A percentile compares a stretch with the other conserved stretches of the same genome.
Conservation (phyloP, 805 yeast genomes). For the Candida dendrica region DNA sequence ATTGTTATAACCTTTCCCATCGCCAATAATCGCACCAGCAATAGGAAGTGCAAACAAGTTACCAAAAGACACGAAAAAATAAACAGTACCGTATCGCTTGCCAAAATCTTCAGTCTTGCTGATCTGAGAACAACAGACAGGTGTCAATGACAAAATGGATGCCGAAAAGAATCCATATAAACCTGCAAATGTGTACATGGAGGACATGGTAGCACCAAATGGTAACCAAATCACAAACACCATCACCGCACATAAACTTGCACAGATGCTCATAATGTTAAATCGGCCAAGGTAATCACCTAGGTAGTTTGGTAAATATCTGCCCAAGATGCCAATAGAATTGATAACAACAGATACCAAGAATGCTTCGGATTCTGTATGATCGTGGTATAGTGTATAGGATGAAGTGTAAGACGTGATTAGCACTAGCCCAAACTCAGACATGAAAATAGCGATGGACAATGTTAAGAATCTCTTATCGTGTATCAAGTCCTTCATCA, state of each 20-base stretch:
- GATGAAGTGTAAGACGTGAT: slow-evolving; percentile 49
- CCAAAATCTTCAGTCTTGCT: slow-evolving; percentile 62
- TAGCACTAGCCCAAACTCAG: slow-evolving; percentile 47
- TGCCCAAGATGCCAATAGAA: slow-evolving; percentile 42
- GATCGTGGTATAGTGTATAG: slow-evolving; percentile 46
- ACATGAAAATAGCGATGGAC: slow-evolving; percentile 10
- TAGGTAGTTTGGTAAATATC: slow-evolving; percentile 45
- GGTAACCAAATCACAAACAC: slow-evolving; percentile 63
- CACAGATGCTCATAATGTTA: slow-evolving; percentile 46
- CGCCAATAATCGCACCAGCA: slow-evolving; percentile 39
- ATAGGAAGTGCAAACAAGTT: slow-evolving; percentile 42
- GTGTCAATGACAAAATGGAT: slow-evolving; percentile 56
- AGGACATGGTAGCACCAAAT: slow-evolving; percentile 37
- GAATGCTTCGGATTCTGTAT: slow-evolving; percentile 32
- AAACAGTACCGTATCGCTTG: slow-evolving; percentile 59
- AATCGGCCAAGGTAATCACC: slow-evolving; percentile 52
- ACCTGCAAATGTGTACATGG: slow-evolving; percentile 44
- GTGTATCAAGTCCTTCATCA: slow-evolving; percentile 8
- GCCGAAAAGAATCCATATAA: slow-evolving; percentile 55
- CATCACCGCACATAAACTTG: slow-evolving; percentile 37
- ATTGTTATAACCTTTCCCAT: slow-evolving; percentile 29
- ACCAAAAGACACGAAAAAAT: slow-evolving; percentile 40
- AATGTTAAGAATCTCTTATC: slow-evolving; percentile 5
- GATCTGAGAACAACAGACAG: slow-evolving; percentile 63
- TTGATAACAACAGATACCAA: slow-evolving; percentile 30